Base-by-base conservation (phyloP, 1,139 yeast species). In the Lodderomyces parapsilosis region DNA sequence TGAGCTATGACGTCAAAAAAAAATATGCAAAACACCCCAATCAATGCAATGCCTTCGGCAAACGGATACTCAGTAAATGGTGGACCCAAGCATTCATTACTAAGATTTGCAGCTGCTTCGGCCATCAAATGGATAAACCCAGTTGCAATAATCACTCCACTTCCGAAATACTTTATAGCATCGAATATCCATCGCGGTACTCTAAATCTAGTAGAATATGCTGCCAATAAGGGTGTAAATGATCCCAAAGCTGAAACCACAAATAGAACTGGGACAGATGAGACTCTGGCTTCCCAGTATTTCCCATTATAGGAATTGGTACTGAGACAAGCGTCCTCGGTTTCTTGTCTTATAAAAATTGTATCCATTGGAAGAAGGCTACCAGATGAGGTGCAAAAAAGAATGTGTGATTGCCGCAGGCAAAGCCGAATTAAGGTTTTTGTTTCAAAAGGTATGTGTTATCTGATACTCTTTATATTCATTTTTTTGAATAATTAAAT, bases 71-170 rank as follows among this genome's bases (percentile, higher is more conserved):
- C 64, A 1, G 45, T 50, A 45, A 60, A 62, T 1, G 54, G 50
- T 1, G 59, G 60, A 4, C 67, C 69, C 24, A 68, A 53, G 46
- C 72, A 66, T 7, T 56, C 58, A 37, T 62, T 52, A 2, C 55
- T 46, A 10, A 67, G 55, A 2, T 59, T 49, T 22, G 47, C 49
- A 31, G 50, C 49, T 1, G 67, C 60, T 36, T 65, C 70, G 0
- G 67, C 66, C 22, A 66, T 48, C 30, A 66, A 51, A 43, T 66
- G 71, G 34, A 65, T 59, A 39, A 63, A 65, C 3, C 66, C 71
- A 3, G 71, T 66, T 4, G 69, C 64, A 6, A 65, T 56, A 43
- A 66, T 66, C 20, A 66, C 70, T 1, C 71, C 71, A 42, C 63
- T 59, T 3, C 71, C 71, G 23, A 66, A 48, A 47, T 59, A 63